A percentile compares a stretch with the other conserved stretches of the same genome.
Evolutionary conservation across 768 basidiomycete species (phyloP).

Genomic region (Mycena metata): DNA sequence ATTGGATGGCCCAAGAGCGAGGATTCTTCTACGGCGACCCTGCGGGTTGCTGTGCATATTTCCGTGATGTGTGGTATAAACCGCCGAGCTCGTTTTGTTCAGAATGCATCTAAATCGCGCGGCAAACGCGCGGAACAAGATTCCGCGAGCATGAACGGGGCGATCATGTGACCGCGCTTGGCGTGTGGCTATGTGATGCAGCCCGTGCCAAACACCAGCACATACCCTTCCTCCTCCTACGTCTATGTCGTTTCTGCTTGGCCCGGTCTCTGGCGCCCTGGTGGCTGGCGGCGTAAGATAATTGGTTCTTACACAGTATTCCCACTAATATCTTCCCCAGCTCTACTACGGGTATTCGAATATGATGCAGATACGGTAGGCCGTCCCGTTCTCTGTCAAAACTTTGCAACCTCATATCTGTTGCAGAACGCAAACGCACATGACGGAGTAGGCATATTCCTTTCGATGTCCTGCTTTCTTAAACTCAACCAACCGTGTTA

Average conservation of each 20-base stretch:
- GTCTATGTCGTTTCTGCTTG: constrained; percentile 72
- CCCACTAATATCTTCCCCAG: constrained; percentile 45
- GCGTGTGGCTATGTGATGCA: no score
- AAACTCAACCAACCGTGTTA: background rate
- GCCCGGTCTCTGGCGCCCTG: constrained; percentile 78
- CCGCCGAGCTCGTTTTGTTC: no score
- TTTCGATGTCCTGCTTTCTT: background rate
- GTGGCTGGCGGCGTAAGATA: constrained; percentile 74
- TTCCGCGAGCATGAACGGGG: no score
- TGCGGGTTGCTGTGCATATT: no score
- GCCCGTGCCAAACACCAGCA: background rate
- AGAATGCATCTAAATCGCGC: no score
- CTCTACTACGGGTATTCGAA: constrained; percentile 81
- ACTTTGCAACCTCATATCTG: background rate
- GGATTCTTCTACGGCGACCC: no score
- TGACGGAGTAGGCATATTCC: constrained; percentile 63
- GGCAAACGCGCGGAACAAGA: no score
- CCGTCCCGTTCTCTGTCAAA: background rate
- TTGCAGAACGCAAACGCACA: constrained; percentile 67
- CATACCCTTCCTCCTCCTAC: background rate
- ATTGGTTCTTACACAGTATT: background rate
- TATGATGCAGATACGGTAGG: constrained; percentile 70
- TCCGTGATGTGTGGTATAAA: no score
- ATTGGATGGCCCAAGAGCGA: no score
- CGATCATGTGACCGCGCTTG: background rate